Percentiles rank a stretch among this genome's conserved stretches.
These are phyloP conservation scores for Mucor saturninus DNA, from an alignment of 371 early-diverging fungal genomes.

Conservation along the genomic window DNA sequence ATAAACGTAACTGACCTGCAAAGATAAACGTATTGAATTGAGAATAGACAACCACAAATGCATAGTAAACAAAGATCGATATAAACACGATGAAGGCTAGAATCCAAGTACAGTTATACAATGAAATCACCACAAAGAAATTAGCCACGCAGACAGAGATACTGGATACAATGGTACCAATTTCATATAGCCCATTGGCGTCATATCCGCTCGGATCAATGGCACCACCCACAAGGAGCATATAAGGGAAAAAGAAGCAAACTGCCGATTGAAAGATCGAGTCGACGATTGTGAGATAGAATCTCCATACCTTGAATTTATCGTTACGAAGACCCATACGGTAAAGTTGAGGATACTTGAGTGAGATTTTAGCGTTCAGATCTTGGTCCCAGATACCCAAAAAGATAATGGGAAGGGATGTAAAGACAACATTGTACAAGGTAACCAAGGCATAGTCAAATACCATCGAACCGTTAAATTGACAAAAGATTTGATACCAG, in stretches of 20 bases:
- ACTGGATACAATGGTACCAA: conserved; percentile 83
- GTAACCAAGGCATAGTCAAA: conserved; percentile 86
- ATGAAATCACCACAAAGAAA: conserved; percentile 77
- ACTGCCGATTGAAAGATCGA: conserved; percentile 90
- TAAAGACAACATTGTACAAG: conserved; percentile 82
- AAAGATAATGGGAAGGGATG: conserved; percentile 69
- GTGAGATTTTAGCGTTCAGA: conserved; percentile 70
- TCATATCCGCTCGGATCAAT: conserved; percentile 59
- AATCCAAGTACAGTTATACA: conserved; percentile 81
- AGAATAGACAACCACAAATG: conserved; percentile 56
- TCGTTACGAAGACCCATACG: conserved; percentile 84
- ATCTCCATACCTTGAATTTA: conserved; percentile 82
- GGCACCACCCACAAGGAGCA: conserved; percentile 55
- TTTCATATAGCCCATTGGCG: conserved; percentile 68
- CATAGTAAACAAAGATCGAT: conserved; percentile 56
- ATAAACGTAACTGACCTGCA: conserved; percentile 52
- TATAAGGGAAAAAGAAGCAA: conserved; percentile 77
- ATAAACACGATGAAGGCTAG: conserved; percentile 60
- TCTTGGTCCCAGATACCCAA: conserved; percentile 91
- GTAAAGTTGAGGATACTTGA: conserved; percentile 86
- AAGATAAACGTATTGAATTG: conserved; percentile 47
- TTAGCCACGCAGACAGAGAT: conserved; percentile 80
- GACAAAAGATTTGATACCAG: conserved; percentile 83
- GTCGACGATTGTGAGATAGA: conserved; percentile 84
- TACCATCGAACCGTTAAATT: conserved; percentile 60